Evolutionary conservation across 805 yeast genomes (phyloP), one percentile per base, ranked within the genome.

Genomic region (Ogataea siamensis): DNA sequence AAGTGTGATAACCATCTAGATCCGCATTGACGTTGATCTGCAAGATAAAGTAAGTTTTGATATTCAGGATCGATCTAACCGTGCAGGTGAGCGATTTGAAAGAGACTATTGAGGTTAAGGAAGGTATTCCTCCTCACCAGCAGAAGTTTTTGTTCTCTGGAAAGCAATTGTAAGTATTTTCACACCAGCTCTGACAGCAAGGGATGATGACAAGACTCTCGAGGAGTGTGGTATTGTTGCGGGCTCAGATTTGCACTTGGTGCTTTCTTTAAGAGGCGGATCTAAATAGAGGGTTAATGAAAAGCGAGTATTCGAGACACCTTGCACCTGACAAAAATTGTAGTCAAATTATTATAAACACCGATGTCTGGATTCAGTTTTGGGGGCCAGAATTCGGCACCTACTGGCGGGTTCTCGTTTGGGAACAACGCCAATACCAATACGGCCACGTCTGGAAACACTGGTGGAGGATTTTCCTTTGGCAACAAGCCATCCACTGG

Each of bases 91-190:
- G 57, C 28, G 76, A 83, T 33, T 79, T 91, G 63, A 91, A 91
- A 63, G 97, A 91, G 58, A 76, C 83, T 58, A 78, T 91, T 67
- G 98, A 93, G 61, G 96, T 91, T 57, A 87, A 87, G 54, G 98
- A 91, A 60, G 99, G 98, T 2, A 91, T 91, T 39, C 96, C 98
- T 2, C 97, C 98, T 8, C 79, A 85, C 20, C 99, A 91, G 65
- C 99, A 93, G 64, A 77, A 96, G 50, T 77, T 91, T 49, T 82
- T 91, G 53, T 87, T 76, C 64, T 80, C 84, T 39, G 99, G 99
- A 14, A 85, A 87, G 50, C 97, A 91, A 67, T 74, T 91, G 83
- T 76, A 67, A 59, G 84, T 71, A 7, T 11, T 10, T 7, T 18
- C 15, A 30, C 5, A 5, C 15, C 3, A n/a, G 12, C n/a, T 14